Evolutionary conservation across 2,329 filamentous ascomycete species (phyloP).

Genomic region (Alternaria arborescens): DNA sequence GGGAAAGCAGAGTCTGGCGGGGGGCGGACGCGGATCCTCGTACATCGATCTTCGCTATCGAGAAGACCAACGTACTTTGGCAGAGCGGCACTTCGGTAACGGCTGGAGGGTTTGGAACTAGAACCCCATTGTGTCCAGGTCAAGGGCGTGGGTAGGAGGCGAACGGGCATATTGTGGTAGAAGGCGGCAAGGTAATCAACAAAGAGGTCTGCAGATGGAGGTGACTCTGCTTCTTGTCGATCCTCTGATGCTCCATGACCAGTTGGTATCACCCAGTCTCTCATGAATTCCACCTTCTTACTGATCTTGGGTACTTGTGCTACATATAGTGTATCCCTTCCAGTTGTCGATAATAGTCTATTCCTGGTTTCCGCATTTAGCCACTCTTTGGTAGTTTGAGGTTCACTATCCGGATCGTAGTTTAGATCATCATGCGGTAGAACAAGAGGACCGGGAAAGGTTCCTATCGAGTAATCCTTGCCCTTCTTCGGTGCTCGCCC

Average conservation of each 20-base stretch:
- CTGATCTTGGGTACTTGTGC: slow-evolving; percentile 56
- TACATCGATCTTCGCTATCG: slow-evolving; percentile 40
- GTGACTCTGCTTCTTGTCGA: not conserved
- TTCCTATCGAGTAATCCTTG: slow-evolving; percentile 17
- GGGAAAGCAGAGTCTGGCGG: slow-evolving; percentile 59
- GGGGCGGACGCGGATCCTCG: slow-evolving; percentile 62
- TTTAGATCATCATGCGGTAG: slow-evolving; percentile 68
- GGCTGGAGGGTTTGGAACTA: slow-evolving; percentile 2
- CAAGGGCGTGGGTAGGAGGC: slow-evolving; percentile 52
- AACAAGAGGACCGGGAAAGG: slow-evolving; percentile 67
- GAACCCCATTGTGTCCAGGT: slow-evolving; percentile 61
- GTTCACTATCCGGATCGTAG: slow-evolving; percentile 59
- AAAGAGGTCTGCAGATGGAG: slow-evolving; percentile 42
- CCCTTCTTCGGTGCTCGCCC: slow-evolving; percentile 7
- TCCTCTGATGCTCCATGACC: slow-evolving; percentile 29
- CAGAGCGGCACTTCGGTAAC: slow-evolving; percentile 3
- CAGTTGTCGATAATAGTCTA: slow-evolving; percentile 52
- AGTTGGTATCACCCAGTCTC: slow-evolving; percentile 50
- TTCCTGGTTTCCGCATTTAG: slow-evolving; percentile 56
- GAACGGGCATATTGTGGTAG: slow-evolving; percentile 65
- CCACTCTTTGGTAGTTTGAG: slow-evolving; percentile 65
- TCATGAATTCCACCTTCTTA: slow-evolving; percentile 50
- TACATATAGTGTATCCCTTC: slow-evolving; percentile 63
- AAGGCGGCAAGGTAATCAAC: slow-evolving; percentile 58
- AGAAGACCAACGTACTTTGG: slow-evolving; percentile 59